Evolutionary conservation across 2,329 filamentous ascomycete species (phyloP).

Genomic region (Aspergillus sp.): DNA sequence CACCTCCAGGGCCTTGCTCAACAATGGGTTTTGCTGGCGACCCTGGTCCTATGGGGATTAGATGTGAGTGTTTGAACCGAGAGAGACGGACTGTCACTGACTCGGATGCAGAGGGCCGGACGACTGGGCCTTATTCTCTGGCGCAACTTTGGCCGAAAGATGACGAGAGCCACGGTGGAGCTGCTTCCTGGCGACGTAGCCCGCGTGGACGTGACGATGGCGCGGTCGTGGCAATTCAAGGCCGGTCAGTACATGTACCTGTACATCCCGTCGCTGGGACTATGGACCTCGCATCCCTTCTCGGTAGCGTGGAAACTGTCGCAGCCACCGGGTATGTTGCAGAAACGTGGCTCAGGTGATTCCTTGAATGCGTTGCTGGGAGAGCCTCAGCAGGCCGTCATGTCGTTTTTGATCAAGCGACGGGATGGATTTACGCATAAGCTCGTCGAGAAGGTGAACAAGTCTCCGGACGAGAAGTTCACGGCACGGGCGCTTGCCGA

Average conservation of each 20-base stretch:
- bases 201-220: conserved; percentile 40
- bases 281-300: conserved; percentile 46
- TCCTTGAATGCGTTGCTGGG: conserved; percentile 29
- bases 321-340: neutral
- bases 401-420: conserved; percentile 35
- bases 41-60: conserved; percentile 34
- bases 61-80: conserved; percentile 24
- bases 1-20: conserved; percentile 30
- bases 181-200: conserved; percentile 57
- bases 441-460: conserved; percentile 27
- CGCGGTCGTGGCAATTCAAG: conserved; percentile 32
- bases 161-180: conserved; percentile 54
- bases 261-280: conserved; percentile 51
- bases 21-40: conserved; percentile 31
- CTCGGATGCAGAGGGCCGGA: conserved; percentile 37
- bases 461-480: conserved; percentile 25
- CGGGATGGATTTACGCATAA: conserved; percentile 36
- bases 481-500: conserved; percentile 31
- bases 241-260: conserved; percentile 57
- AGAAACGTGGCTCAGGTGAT: conserved; percentile 32
- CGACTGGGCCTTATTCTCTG: conserved; percentile 50
- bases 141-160: conserved; percentile 49
- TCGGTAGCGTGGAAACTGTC: conserved; percentile 41
- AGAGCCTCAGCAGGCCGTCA: conserved; percentile 24
- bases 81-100: conserved; percentile 15